These are phyloP conservation scores for Chlorophyllum brunneum DNA, from an alignment of 768 basidiomycete species.

Conservation along the genomic window DNA sequence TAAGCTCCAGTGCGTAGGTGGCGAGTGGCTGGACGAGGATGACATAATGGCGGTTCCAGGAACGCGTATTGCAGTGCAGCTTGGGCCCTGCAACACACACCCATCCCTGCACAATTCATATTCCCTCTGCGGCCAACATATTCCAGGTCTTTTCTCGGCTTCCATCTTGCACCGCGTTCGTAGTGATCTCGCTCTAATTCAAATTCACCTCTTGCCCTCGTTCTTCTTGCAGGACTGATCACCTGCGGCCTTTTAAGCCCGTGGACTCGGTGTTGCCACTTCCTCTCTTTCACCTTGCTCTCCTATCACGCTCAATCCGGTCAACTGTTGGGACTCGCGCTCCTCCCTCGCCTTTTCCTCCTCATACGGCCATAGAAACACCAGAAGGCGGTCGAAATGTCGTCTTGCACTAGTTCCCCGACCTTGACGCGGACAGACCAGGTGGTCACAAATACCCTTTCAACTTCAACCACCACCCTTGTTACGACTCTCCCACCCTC, in stretches of 20 bases:
- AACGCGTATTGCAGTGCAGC: slow-evolving; percentile 2
- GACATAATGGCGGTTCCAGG: neutral
- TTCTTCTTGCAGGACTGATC: too few species aligned
- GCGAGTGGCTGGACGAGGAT: too few species aligned
- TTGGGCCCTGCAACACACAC: slow-evolving; percentile 4
- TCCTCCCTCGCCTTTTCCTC: too few species aligned
- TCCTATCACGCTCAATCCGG: too few species aligned
- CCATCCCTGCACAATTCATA: slow-evolving; percentile 4
- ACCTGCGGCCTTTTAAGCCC: neutral
- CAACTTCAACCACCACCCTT: slow-evolving; percentile 8
- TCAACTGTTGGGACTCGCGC: too few species aligned
- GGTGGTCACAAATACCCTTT: slow-evolving; percentile 10
- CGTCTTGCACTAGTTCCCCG: slow-evolving; percentile 10
- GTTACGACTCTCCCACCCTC: slow-evolving; percentile 11
- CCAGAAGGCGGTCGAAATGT: neutral
- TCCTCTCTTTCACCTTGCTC: too few species aligned
- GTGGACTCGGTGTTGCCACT: too few species aligned
- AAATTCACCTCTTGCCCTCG: neutral
- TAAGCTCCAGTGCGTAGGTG: too few species aligned
- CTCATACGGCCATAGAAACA: too few species aligned
- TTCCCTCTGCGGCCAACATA: slow-evolving; percentile 1
- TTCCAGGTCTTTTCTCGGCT: too few species aligned
- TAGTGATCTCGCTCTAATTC: neutral
- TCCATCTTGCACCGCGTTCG: neutral
- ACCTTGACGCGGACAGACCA: slow-evolving; percentile 8